These are phyloP conservation scores for Botrytis elliptica DNA, from an alignment of 2,329 filamentous ascomycete species.

Conservation along the genomic window DNA sequence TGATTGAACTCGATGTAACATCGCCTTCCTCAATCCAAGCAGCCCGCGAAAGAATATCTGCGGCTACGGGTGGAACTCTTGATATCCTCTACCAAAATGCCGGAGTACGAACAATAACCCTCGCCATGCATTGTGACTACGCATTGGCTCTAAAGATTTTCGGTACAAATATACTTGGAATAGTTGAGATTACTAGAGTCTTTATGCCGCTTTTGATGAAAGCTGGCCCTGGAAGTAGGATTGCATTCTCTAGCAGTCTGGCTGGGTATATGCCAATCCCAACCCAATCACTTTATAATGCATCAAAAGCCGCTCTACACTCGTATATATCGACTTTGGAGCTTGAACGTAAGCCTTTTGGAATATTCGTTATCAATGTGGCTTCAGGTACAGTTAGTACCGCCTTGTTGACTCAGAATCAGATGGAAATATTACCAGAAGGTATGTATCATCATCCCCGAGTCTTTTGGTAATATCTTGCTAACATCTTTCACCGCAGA, in stretches of 20 bases:
- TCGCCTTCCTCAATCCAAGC: neutral
- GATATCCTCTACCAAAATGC: neutral
- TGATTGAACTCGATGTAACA: neutral
- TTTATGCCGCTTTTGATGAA: neutral
- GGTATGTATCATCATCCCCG: neutral
- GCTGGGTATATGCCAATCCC: neutral
- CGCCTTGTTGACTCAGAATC: neutral
- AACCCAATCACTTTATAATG: neutral
- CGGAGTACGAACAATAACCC: neutral
- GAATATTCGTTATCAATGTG: neutral
- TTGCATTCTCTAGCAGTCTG: neutral
- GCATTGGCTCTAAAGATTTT: neutral
- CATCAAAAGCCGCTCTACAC: neutral
- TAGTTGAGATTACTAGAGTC: neutral
- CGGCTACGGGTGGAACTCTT: neutral
- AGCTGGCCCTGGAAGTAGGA: neutral
- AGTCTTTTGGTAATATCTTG: too few species aligned
- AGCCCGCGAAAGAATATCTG: neutral
- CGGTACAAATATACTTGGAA: neutral
- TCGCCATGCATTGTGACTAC: neutral
- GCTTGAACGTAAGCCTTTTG: neutral
- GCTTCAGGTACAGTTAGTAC: neutral
- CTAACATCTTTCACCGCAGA: neutral
- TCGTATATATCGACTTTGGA: neutral
- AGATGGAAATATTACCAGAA: neutral